Base-by-base conservation (phyloP, 2,329 filamentous ascomycete genomes). In the Epichloe glyceriae region DNA sequence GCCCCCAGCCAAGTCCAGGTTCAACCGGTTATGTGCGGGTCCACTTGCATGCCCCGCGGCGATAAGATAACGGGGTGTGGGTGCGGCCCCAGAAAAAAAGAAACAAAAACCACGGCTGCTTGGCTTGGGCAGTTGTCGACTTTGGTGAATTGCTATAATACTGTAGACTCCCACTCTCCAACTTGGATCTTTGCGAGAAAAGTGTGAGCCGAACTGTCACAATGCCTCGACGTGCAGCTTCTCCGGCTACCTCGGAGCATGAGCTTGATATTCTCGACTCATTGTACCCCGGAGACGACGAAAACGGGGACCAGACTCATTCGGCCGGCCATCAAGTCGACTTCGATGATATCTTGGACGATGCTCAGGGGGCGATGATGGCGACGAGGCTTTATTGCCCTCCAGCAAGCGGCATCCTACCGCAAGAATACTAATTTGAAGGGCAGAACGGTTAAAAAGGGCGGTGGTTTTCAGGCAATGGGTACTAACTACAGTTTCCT, bases 401-500 rank as follows among this genome's bases (percentile, higher is more conserved):
- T 87, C 38, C 80, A 86, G 60, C 89, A 95, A 65, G 85, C 87
- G 3, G 88, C 88, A 15, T 88, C 86, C 4, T 96, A 96, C 64
- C 76, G 91, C 54, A 97, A 96, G 64, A 73, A 80, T 1, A 78
- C 85, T 10, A 93, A 90, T 62, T 60, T 93, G 7, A 93, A 91
- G 66, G 87, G 88, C 19, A 86, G 86, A 55, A 85, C 83, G 3
- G 86, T 88, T 34, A 96, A 96, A 73, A 98, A 97, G 68, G 87
- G 90, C 38, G 93, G 93, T 61, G 93, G 91, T 49, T 98, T 98
- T 64, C 93, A 98, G 67, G 85, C 87, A 45, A 96, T 98, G 90
- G 86, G 80, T 83, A 68, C 52, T 12, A 70, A 55, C 19, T 10
- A 14, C 12, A 15, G 14, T 8, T 45, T 44, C 11, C 14, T 10